Percentiles rank a stretch among this genome's conserved stretches.
phyloP scores from a whole-genome alignment of 331 rosid genomes.

The Quercus lobata region DNA sequence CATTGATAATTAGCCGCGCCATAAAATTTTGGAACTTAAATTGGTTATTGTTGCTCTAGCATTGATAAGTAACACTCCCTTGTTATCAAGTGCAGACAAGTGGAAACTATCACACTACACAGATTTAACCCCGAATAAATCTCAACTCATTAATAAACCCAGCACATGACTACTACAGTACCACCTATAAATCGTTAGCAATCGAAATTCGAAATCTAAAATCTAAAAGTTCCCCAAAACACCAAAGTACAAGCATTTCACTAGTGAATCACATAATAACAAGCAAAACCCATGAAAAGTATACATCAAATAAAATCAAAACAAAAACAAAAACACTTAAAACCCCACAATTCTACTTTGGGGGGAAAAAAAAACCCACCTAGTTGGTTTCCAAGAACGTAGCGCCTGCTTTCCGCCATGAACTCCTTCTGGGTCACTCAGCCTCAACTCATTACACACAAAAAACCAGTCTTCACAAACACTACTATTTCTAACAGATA shows the following conservation, averaged over 20 bases:
- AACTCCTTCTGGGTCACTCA: background rate
- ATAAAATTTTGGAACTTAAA: too few species aligned
- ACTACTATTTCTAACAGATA: background rate
- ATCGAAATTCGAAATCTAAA: background rate
- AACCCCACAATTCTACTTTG: slow-evolving; percentile 3
- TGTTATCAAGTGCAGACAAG: background rate
- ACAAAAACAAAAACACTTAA: background rate
- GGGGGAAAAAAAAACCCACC: slow-evolving; percentile 39
- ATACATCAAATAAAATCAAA: background rate
- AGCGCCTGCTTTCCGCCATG: slow-evolving; percentile 57
- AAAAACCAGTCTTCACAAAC: background rate
- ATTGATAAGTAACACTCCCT: background rate
- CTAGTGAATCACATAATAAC: background rate
- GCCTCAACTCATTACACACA: background rate
- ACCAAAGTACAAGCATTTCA: background rate
- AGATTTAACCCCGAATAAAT: background rate
- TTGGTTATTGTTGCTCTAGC: background rate
- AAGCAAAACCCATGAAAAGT: background rate
- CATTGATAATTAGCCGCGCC: background rate
- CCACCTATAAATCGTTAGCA: background rate
- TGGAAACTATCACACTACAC: background rate
- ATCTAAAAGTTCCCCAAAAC: background rate
- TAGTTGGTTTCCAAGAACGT: slow-evolving; percentile 34
- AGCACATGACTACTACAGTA: background rate
- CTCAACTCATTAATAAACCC: background rate